phyloP scores from a whole-genome alignment of 371 early-diverging fungal genomes.

The Rhizopus sp. region DNA sequence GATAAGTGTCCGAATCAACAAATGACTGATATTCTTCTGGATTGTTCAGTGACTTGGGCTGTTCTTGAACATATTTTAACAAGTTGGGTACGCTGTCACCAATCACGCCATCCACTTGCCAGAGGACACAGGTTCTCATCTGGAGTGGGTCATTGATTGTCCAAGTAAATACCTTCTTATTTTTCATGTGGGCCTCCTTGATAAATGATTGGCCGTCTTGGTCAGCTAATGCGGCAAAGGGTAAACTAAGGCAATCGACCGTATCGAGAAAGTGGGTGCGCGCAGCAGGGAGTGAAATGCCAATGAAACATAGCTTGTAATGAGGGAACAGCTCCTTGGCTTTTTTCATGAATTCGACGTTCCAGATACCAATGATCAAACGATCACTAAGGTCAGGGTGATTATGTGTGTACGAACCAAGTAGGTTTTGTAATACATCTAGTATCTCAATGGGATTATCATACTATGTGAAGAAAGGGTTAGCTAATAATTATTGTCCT shows the following conservation, averaged over 20 bases:
- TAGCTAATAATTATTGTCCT: background rate
- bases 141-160: slow-evolving; percentile 58
- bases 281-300: slow-evolving; percentile 54
- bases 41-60: slow-evolving; percentile 11
- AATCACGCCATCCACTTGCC: slow-evolving; percentile 59
- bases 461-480: slow-evolving; percentile 25
- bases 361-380: slow-evolving; percentile 69
- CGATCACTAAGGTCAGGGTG: slow-evolving; percentile 40
- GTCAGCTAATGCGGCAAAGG: slow-evolving; percentile 50
- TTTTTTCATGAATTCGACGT: slow-evolving; percentile 52
- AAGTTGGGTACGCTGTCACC: slow-evolving; percentile 51
- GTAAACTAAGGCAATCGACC: slow-evolving; percentile 57
- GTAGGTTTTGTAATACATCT: slow-evolving; percentile 33
- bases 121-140: slow-evolving; percentile 48
- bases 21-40: slow-evolving; percentile 22
- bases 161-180: slow-evolving; percentile 60
- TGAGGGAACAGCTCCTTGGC: slow-evolving; percentile 44
- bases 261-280: slow-evolving; percentile 48
- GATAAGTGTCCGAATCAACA: slow-evolving; percentile 21
- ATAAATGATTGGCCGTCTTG: slow-evolving; percentile 54
- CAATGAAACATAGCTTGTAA: slow-evolving; percentile 58
- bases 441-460: slow-evolving; percentile 54
- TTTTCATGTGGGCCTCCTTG: slow-evolving; percentile 47
- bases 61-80: background rate
- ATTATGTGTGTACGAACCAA: slow-evolving; percentile 21